Conservation (phyloP, 176 grass and related monocot genomes). For the Aegilops speltoides region DNA sequence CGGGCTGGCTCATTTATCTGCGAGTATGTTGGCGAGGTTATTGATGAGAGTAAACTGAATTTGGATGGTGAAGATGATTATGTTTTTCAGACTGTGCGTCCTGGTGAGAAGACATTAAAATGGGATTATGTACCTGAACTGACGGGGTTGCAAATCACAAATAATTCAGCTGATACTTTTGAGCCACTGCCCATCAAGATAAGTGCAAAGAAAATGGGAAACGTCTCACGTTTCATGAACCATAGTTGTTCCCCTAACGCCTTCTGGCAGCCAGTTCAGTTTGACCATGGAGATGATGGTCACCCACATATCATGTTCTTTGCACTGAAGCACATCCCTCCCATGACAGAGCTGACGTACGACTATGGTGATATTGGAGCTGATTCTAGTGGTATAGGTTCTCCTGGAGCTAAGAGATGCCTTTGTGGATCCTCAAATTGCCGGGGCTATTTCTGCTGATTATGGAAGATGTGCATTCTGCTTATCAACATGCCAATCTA, state of each 20-base stretch:
- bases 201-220: constrained; percentile 81
- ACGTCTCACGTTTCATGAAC: constrained; percentile 86
- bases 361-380: constrained; percentile 63
- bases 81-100: constrained; percentile 56
- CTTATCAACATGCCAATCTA: constrained; percentile 12
- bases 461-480: constrained; percentile 24
- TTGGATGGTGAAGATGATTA: constrained; percentile 71
- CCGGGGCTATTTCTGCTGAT: constrained; percentile 60
- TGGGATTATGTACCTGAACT: constrained; percentile 87
- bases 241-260: constrained; percentile 83
- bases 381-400: constrained; percentile 29
- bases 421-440: constrained; percentile 74
- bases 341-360: constrained; percentile 88
- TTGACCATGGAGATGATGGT: constrained; percentile 70
- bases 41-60: constrained; percentile 47
- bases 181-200: constrained; percentile 71
- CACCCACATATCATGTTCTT: constrained; percentile 94
- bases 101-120: constrained; percentile 69
- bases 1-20: constrained; percentile 87
- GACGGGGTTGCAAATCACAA: constrained; percentile 52
- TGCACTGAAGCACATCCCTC: constrained; percentile 91
- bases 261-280: constrained; percentile 86
- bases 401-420: constrained; percentile 63
- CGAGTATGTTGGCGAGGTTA: constrained; percentile 76
- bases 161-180: constrained; percentile 48